A percentile compares a stretch with the other conserved stretches of the same genome.
Conservation (phyloP, 2,329 filamentous ascomycete genomes). For the Colletotrichum sp. region DNA sequence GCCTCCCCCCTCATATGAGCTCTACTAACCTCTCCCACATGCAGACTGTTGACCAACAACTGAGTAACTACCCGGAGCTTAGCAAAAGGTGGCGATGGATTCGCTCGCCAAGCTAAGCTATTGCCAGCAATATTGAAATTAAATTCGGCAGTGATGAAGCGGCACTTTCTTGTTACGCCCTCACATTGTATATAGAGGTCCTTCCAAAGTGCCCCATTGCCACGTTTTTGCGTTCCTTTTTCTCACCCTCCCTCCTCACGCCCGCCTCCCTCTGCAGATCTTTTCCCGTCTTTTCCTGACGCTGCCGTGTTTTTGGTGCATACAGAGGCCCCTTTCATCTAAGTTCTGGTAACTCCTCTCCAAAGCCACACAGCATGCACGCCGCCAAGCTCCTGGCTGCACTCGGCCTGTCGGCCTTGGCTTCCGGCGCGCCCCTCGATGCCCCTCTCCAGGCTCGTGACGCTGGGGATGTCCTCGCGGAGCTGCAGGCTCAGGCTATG, state of each 20-base stretch:
- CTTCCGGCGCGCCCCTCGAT: neutral
- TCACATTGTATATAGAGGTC: slow-evolving; percentile 1
- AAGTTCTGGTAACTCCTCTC: neutral
- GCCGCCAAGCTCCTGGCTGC: neutral
- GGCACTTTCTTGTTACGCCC: neutral
- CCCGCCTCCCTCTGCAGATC: neutral
- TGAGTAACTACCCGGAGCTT: neutral
- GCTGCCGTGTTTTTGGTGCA: neutral
- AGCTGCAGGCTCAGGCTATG: slow-evolving; percentile 3
- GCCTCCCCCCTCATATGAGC: neutral
- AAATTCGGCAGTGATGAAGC: neutral
- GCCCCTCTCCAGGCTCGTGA: neutral
- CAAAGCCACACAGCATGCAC: neutral
- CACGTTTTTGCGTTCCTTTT: neutral
- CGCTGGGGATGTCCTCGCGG: neutral
- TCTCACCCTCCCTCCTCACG: neutral
- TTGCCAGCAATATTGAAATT: neutral
- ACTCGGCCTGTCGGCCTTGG: neutral
- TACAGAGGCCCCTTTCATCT: neutral
- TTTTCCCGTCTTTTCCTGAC: neutral
- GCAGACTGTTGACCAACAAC: neutral
- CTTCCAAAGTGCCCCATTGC: neutral
- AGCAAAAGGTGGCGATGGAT: neutral
- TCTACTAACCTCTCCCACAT: neutral
- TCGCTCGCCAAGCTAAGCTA: neutral